phyloP scores from a whole-genome alignment of 768 basidiomycete genomes.

The Hypholoma sublateritium region DNA sequence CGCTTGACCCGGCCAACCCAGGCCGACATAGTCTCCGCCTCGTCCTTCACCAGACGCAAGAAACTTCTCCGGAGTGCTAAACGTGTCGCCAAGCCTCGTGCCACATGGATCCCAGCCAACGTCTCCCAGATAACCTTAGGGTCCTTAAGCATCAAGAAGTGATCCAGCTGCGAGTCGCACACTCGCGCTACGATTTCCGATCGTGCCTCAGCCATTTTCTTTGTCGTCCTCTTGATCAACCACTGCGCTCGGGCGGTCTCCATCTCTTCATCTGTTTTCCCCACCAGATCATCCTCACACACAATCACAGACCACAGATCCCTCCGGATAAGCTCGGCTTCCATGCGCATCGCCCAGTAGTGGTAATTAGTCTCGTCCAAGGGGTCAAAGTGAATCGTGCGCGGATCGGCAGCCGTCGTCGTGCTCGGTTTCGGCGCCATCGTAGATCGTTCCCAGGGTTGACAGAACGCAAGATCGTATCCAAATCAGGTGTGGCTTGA shows the following conservation, averaged over 20 bases:
- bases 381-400: background rate
- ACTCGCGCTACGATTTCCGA: background rate
- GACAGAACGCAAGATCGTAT: no score
- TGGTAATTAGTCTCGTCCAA: background rate
- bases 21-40: slow-evolving; percentile 19
- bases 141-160: background rate
- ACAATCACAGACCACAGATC: background rate
- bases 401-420: no score
- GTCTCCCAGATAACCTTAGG: background rate
- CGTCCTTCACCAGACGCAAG: slow-evolving; percentile 21
- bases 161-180: background rate
- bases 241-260: background rate
- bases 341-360: background rate
- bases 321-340: background rate
- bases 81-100: background rate
- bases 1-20: slow-evolving; percentile 24
- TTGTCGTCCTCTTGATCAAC: background rate
- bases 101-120: background rate
- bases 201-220: background rate
- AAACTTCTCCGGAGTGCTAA: slow-evolving; percentile 22
- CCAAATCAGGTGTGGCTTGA: no score
- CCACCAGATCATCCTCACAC: background rate
- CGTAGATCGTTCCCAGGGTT: no score
- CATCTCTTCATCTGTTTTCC: background rate
- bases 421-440: no score